Evolutionary conservation across 257 asterid species (phyloP).

Genomic region (Solanum rostratum): DNA sequence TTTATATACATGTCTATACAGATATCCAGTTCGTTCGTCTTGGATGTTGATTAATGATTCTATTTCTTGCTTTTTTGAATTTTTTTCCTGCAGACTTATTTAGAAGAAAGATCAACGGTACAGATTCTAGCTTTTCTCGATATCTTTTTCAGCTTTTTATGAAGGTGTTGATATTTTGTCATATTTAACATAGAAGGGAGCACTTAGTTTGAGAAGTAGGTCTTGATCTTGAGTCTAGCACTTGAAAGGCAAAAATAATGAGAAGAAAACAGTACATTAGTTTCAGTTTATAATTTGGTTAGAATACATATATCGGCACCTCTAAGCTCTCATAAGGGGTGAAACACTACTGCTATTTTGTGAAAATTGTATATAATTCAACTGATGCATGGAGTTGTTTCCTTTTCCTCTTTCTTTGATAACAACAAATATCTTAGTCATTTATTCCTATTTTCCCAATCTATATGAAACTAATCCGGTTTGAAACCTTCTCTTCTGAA

Average conservation of each 20-base stretch:
- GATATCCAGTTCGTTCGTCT: neutral
- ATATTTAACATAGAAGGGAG: neutral
- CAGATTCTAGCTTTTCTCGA: neutral
- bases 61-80: neutral
- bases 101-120: conserved; percentile 1
- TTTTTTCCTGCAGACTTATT: neutral
- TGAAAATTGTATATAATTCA: neutral
- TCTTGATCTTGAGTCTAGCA: neutral
- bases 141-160: neutral
- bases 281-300: neutral
- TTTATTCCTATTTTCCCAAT: neutral
- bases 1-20: neutral
- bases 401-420: neutral
- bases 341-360: neutral
- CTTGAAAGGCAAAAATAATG: neutral
- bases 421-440: neutral
- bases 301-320: neutral
- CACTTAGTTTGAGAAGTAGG: neutral
- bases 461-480: neutral
- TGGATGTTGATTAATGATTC: neutral
- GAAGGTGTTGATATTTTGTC: neutral
- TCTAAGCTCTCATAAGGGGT: neutral
- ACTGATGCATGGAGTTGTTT: neutral
- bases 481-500: neutral
- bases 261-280: neutral